Base-by-base conservation (phyloP, 2,329 filamentous ascomycete species). In the Alternaria conjuncta region DNA sequence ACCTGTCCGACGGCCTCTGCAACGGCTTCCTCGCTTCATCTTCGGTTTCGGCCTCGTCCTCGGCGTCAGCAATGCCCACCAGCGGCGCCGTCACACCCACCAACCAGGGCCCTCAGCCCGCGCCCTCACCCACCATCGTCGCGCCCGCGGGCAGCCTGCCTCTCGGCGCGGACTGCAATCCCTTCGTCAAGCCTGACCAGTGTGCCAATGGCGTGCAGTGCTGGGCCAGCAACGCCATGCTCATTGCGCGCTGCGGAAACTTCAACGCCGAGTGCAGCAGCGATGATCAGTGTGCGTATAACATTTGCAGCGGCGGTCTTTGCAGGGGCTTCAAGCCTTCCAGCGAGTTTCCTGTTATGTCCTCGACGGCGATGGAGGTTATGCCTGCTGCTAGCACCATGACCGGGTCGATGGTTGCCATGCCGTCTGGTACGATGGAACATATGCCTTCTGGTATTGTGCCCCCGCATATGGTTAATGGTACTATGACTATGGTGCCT, bases 161-260 rank as follows among this genome's bases (percentile, higher is more conserved):
- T 1, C 67, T 72, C n/a, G 70, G 65, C 36, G 67, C 67, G 2
- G 23, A 67, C 43, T 69, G 66, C 58, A 62, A 72, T 23, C 61
- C 65, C 3, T 45, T n/a, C n/a, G 61, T 46, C n/a, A 50, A 28
- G 5, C 60, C 55, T 3, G 59, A 55, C 32, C 68, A 66, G 59
- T 71, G 71, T 20, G 57, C 44, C 1, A 47, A 32, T 7, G 67
- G 61, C 26, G 61, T 60, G 3, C 46, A 70, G 25, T 71, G 69
- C 60, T 71, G 58, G 56, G 69, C 67, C 6, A 66, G 58, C 46
- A 70, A 70, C 25, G 45, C 69, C 3, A 59, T 58, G 7, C 32
- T 68, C 12, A 67, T 67, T 3, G 56, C 67, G 1, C 26, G 18
- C 10, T 71, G 69, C 47, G 69, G 69, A 7, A 71, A 71, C 60